Conservation (phyloP, 768 basidiomycete genomes). For the Macrolepiota fuliginosa region DNA sequence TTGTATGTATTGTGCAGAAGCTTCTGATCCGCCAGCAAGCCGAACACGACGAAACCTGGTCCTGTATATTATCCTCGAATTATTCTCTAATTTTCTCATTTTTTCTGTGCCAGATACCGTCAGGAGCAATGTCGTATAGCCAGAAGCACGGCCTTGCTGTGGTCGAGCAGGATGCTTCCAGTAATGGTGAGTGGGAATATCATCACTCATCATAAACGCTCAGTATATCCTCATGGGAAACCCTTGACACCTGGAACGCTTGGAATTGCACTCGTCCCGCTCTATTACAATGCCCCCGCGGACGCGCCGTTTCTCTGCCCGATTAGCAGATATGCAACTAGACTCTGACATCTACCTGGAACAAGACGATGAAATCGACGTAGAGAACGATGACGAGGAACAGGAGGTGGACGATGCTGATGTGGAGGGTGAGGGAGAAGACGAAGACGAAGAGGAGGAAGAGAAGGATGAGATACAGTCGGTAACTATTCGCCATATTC, state of each 20-base stretch:
- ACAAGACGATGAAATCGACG: slow-evolving; percentile 35
- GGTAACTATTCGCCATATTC: background rate
- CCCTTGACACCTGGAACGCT: background rate
- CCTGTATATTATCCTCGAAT: background rate
- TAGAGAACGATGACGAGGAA: slow-evolving; percentile 37
- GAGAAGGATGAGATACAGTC: slow-evolving; percentile 29
- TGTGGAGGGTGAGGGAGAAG: slow-evolving; percentile 31
- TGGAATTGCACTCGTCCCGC: background rate
- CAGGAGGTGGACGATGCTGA: slow-evolving; percentile 27
- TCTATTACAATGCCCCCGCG: slow-evolving; percentile 27
- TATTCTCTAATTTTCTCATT: background rate
- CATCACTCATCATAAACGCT: slow-evolving; percentile 10
- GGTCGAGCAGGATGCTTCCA: slow-evolving; percentile 1
- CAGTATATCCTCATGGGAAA: slow-evolving; percentile 13
- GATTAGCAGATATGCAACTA: slow-evolving; percentile 31
- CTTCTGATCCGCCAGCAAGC: background rate
- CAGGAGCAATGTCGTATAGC: background rate
- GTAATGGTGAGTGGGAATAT: slow-evolving; percentile 12
- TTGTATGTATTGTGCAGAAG: background rate
- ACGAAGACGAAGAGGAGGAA: slow-evolving; percentile 25
- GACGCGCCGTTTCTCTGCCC: slow-evolving; percentile 30
- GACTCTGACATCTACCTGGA: slow-evolving; percentile 33
- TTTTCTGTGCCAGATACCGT: background rate
- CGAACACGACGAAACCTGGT: background rate
- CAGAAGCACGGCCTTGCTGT: background rate